phyloP scores from a whole-genome alignment of 2,329 filamentous ascomycete genomes.

The Trichoderma sp. region DNA sequence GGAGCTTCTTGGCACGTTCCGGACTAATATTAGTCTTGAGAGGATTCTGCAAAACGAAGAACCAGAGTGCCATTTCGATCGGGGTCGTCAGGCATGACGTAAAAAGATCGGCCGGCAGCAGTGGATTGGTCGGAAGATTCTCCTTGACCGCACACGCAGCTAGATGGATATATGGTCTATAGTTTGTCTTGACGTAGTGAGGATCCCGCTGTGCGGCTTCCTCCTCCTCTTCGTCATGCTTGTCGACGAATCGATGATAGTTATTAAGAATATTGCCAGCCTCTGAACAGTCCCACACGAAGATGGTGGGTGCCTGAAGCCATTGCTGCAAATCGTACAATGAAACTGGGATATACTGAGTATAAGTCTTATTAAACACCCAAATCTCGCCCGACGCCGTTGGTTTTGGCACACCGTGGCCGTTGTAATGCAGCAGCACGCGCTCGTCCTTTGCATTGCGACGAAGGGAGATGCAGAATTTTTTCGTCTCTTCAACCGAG shows the following conservation, averaged over 20 bases:
- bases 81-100: constrained; percentile 94
- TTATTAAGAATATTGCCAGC: constrained; percentile 94
- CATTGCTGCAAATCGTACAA: constrained; percentile 93
- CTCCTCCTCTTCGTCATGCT: constrained; percentile 85
- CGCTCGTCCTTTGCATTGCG: constrained; percentile 94
- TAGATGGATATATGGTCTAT: constrained; percentile 75
- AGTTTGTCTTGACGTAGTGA: constrained; percentile 75
- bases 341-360: constrained; percentile 96
- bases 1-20: constrained; percentile 83
- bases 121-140: constrained; percentile 90
- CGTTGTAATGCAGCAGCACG: constrained; percentile 98
- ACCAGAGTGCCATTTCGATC: constrained; percentile 95
- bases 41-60: constrained; percentile 93
- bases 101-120: constrained; percentile 90
- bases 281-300: constrained; percentile 97
- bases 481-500: constrained; percentile 95
- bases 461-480: constrained; percentile 86
- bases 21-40: constrained; percentile 66
- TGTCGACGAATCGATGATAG: constrained; percentile 91
- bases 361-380: constrained; percentile 99
- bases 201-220: constrained; percentile 75
- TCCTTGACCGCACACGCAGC: constrained; percentile 89
- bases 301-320: constrained; percentile 92
- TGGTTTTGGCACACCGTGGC: constrained; percentile 93
- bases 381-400: constrained; percentile 96